Conservation (phyloP, 2,329 filamentous ascomycete species). For the Aureobasidium sp. region DNA sequence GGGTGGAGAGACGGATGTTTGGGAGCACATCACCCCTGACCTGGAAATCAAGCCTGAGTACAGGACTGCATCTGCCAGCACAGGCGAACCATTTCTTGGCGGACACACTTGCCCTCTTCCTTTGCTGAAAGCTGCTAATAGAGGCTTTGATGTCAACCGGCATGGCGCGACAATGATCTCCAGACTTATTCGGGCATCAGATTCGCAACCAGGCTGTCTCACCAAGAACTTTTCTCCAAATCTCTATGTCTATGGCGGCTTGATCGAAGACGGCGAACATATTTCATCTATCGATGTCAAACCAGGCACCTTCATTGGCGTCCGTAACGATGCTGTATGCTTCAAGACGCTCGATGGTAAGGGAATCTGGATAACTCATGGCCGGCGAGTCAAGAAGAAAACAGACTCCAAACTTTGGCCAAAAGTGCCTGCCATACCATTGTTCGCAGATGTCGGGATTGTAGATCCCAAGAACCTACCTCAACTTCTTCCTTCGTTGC, state of each 20-base stretch:
- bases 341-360: constrained; percentile 34
- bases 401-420: constrained; percentile 35
- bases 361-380: constrained; percentile 38
- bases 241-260: constrained; percentile 38
- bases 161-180: constrained; percentile 35
- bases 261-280: constrained; percentile 28
- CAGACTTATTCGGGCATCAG: constrained; percentile 35
- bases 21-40: constrained; percentile 19
- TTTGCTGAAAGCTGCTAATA: constrained; percentile 34
- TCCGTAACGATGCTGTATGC: constrained; percentile 30
- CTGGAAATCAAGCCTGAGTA: constrained; percentile 26
- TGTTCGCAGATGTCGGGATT: constrained; percentile 31
- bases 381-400: constrained; percentile 34
- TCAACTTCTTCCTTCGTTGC: constrained; percentile 18
- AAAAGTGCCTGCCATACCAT: constrained; percentile 34
- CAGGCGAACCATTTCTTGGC: constrained; percentile 33
- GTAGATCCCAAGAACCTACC: constrained; percentile 21
- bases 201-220: constrained; percentile 38
- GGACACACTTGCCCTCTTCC: constrained; percentile 33
- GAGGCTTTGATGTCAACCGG: constrained; percentile 31
- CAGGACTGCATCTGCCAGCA: constrained; percentile 27
- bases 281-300: constrained; percentile 17
- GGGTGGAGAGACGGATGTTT: background rate
- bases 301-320: constrained; percentile 29
- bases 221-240: constrained; percentile 32